Conservation (phyloP, 352 stramenopile genomes). For the Pythium myriotylum region DNA sequence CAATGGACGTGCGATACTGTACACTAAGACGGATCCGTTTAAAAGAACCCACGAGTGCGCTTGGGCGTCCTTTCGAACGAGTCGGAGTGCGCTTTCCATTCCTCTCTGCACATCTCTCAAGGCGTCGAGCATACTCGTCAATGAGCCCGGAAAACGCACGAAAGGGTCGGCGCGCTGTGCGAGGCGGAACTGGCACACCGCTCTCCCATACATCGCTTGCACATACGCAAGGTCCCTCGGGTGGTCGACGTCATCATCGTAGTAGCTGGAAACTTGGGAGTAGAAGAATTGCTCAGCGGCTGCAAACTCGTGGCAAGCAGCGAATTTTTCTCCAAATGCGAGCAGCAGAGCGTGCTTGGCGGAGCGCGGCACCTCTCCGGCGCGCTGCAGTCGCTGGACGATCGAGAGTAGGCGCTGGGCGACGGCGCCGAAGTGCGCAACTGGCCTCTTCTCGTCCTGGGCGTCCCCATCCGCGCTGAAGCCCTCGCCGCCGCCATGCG, state of each 20-base stretch:
- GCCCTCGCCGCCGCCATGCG: slow-evolving; percentile 17
- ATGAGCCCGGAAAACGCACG: slow-evolving; percentile 47
- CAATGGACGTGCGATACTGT: slow-evolving; percentile 52
- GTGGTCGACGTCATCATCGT: neutral
- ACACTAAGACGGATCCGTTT: slow-evolving; percentile 67
- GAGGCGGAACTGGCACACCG: slow-evolving; percentile 43
- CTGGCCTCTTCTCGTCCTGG: slow-evolving; percentile 18
- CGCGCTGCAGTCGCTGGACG: slow-evolving; percentile 34
- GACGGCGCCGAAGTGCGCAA: slow-evolving; percentile 47
- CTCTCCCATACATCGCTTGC: slow-evolving; percentile 45
- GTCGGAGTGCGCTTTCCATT: slow-evolving; percentile 43
- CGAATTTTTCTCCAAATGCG: slow-evolving; percentile 53
- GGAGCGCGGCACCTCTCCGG: slow-evolving; percentile 31
- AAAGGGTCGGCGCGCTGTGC: slow-evolving; percentile 38
- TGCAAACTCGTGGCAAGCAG: slow-evolving; percentile 41
- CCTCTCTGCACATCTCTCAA: slow-evolving; percentile 41
- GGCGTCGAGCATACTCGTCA: slow-evolving; percentile 48
- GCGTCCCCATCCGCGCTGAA: slow-evolving; percentile 21
- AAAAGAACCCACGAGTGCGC: slow-evolving; percentile 61
- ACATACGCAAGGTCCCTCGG: slow-evolving; percentile 32
- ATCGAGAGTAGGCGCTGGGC: slow-evolving; percentile 44
- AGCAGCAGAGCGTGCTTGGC: slow-evolving; percentile 54
- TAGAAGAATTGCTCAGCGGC: slow-evolving; percentile 62
- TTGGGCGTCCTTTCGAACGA: slow-evolving; percentile 37
- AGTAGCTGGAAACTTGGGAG: neutral